Base-by-base conservation (phyloP, 192 early-diverging fungal species). In the Backusella tarrabulga region DNA sequence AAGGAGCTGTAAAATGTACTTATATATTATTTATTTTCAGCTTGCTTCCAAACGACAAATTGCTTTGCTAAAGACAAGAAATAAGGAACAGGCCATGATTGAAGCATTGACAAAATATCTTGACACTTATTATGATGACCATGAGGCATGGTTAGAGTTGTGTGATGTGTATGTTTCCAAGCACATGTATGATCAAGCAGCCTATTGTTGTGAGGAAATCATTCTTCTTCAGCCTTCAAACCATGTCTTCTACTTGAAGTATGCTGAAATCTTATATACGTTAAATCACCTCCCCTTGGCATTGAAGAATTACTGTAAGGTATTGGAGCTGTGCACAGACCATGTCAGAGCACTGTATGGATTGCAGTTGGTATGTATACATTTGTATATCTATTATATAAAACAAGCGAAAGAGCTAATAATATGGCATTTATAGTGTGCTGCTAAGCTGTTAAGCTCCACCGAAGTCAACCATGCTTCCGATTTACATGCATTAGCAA, bases 121-220 rank as follows among this genome's bases (percentile, higher is more conserved):
- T 60, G 97, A 98, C 81, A 90, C 88, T 19, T 95, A 95, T 71
- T 90, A 89, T 50, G 91, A 91, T 42, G 97, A 99, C 81, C 87
- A 90, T 75, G 97, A 99, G 79, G 94, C 89, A 1, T 99, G 97
- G 97, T 78, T 95, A 0, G 92, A 96, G 79, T 87, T 99, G 50
- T 85, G 90, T 1, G 80, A 86, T 34, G 80, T 95, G 38, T 98
- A 99, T 79, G 79, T 97, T 23, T 79, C 72, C 6, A 84, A 90
- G 38, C 79, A 91, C 71, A 81, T 92, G 88, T 93, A 93, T 79
- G 80, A 89, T 75, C 95, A 97, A 84, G 97, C 97, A 6, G 91
- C 91, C 15, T 98, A 93, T 79, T 97, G 95, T 77, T 79, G 93
- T 60, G 97, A 99, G 81, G 97, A 99, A 82, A 80, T 95, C n/a